Base-by-base conservation (phyloP, 169 alveolate species). In the Cryptosporidium viatorum region DNA sequence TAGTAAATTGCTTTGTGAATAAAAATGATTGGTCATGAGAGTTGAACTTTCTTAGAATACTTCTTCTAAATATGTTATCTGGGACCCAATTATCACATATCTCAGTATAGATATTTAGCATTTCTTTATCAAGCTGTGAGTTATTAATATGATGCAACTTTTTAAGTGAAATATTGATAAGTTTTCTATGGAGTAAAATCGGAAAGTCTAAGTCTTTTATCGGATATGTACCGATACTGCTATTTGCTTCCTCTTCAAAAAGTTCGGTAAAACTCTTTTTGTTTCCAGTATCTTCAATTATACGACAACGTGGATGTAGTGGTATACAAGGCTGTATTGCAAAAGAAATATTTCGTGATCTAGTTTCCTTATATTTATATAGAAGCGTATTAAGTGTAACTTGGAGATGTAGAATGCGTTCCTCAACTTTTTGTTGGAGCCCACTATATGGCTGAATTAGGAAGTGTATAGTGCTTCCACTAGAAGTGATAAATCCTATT, bases 371-470 rank as follows among this genome's bases (percentile, higher is more conserved):
- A 48, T 65, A 89, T 69, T 70, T 85, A 71, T 59, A 91, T 33
- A 86, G 26, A 33, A 91, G 91, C 1, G 91, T 74, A 65, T 92
- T 91, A 48, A 91, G 41, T 26, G 91, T 84, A 71, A 70, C 85
- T 62, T 84, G 94, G 21, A 92, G 91, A 8, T 85, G 92, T 60
- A 91, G 75, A 86, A 92, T 71, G 29, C 94, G 93, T 58, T 91
- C 93, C 84, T 92, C 94, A 18, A 85, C 91, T 29, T 93, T 71
- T 71, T 92, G 94, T 52, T 92, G 93, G 33, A 73, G 68, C 16
- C 93, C 80, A 62, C 93, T 92, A 71, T 92, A 92, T 26, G 94
- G 94, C 91, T 92, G 94, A 18, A 92, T 85, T 39, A 92, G 70
- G 43, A 85, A 92, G 85, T 85, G 84, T 71, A 89, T 89, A 31